Evolutionary conservation across 345 rosid genomes (phyloP), one percentile per base, ranked within the genome.

Genomic region (Pistacia atlantica): DNA sequence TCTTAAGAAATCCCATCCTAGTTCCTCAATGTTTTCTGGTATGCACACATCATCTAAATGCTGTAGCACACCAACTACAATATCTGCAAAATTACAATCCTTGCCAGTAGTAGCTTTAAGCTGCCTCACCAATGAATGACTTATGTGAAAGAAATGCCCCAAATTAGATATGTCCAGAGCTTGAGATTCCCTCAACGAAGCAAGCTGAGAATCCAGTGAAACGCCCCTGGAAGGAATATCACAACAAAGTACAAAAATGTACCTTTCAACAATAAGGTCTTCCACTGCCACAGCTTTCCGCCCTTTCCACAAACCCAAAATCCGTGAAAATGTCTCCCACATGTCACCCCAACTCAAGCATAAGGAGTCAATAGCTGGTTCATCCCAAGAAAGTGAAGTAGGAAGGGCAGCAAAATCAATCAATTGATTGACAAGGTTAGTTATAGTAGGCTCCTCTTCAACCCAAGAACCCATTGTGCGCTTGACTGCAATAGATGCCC

Each of bases 181-280:
- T 73, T 80, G 82, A 60, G 82, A 67, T 71, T 81, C 86, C 70
- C 83, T 77, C 87, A 78, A 71, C 67, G 77, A 62, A 52, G 84
- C 81, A 76, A 85, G 80, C 72, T 76, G 89, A 80, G 67, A 51
- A 61, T 85, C 88, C 54, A 76, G 67, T 51, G 82, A 59, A 51
- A 77, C 73, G 58, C 81, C 78, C 77, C 80, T 74, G 35, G 78
- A 74, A 70, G 94, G 86, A 75, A 92, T 80, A 85, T 96, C 99
- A 85, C 90, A 89, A 83, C 97, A 91, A 80, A 96, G 97, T 25
- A 83, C 66, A 82, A 91, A 96, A 65, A 92, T 61, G 81, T 96
- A 96, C 84, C 99, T 90, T 87, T 96, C 99, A 79, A 92, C 84
- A 54, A 96, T 81, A 77, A 93, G 86, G 78, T 93, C 99, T 89